Percentiles rank a stretch among this genome's conserved stretches.
Conservation (phyloP, 805 yeast species). For the Barnettozyma californica region DNA sequence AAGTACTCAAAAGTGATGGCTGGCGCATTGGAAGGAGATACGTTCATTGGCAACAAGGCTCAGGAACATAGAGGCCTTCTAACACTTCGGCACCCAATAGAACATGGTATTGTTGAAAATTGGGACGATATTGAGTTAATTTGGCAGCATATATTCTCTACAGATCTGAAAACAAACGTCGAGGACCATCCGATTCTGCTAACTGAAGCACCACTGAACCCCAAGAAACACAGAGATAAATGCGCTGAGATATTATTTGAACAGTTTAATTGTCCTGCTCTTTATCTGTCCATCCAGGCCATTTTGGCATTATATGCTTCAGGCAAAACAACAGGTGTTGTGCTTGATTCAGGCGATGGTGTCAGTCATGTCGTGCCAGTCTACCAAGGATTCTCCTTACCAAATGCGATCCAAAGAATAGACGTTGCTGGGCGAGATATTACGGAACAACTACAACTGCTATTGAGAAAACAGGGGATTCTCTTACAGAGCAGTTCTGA, state of each 20-base stretch:
- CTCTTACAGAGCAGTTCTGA: slow-evolving; percentile 68
- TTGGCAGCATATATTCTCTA: slow-evolving; percentile 65
- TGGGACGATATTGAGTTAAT: slow-evolving; percentile 85
- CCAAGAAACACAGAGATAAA: slow-evolving; percentile 75
- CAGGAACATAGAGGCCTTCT: slow-evolving; percentile 76
- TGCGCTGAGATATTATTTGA: slow-evolving; percentile 93
- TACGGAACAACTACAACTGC: slow-evolving; percentile 65
- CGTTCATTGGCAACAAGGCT: slow-evolving; percentile 72
- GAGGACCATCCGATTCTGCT: slow-evolving; percentile 85
- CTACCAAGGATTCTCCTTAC: slow-evolving; percentile 79
- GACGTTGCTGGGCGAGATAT: slow-evolving; percentile 87
- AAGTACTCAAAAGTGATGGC: slow-evolving; percentile 84
- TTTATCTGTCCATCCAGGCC: slow-evolving; percentile 90
- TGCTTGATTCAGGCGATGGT: slow-evolving; percentile 90
- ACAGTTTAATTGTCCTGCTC: slow-evolving; percentile 82
- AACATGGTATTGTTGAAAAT: slow-evolving; percentile 70
- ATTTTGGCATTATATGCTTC: slow-evolving; percentile 80
- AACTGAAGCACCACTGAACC: slow-evolving; percentile 88
- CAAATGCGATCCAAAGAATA: slow-evolving; percentile 64
- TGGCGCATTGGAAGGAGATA: slow-evolving; percentile 56
- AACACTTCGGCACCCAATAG: slow-evolving; percentile 63
- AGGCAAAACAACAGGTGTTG: slow-evolving; percentile 88
- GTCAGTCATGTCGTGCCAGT: slow-evolving; percentile 86
- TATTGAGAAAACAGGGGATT: slow-evolving; percentile 67
- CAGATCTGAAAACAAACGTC: slow-evolving; percentile 49